Evolutionary conservation across 805 yeast species (phyloP).

Genomic region (Grigorovia yakushimaensis): DNA sequence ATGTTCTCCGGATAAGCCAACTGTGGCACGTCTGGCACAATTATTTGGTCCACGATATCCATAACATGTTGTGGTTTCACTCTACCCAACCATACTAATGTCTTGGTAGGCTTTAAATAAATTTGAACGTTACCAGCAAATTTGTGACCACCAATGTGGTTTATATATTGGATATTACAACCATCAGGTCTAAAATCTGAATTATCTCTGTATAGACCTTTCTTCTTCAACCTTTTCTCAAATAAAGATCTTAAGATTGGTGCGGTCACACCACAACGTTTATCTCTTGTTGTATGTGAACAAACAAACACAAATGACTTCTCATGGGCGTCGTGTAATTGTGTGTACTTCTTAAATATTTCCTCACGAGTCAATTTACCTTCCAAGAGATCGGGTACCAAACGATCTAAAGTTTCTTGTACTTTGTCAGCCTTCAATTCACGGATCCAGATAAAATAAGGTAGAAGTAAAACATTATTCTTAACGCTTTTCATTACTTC

Average conservation of each 20-base stretch:
- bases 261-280: slow-evolving; percentile 88
- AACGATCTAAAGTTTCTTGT: slow-evolving; percentile 32
- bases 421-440: slow-evolving; percentile 39
- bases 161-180: slow-evolving; percentile 56
- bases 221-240: slow-evolving; percentile 60
- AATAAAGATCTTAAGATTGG: slow-evolving; percentile 78
- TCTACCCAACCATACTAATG: slow-evolving; percentile 81
- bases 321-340: slow-evolving; percentile 32
- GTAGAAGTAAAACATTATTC: slow-evolving; percentile 59
- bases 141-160: slow-evolving; percentile 95
- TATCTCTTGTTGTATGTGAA: slow-evolving; percentile 86
- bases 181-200: slow-evolving; percentile 73
- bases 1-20: slow-evolving; percentile 52
- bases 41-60: slow-evolving; percentile 66
- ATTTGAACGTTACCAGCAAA: slow-evolving; percentile 83
- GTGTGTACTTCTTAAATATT: slow-evolving; percentile 19
- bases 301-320: slow-evolving; percentile 60
- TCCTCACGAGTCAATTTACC: slow-evolving; percentile 20
- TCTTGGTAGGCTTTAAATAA: slow-evolving; percentile 39
- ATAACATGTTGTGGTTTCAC: slow-evolving; percentile 68
- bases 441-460: slow-evolving; percentile 63
- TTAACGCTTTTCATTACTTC: slow-evolving; percentile 35
- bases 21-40: slow-evolving; percentile 61
- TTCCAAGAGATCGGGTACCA: slow-evolving; percentile 34
- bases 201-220: slow-evolving; percentile 62